Evolutionary conservation across 2,329 filamentous ascomycete species (phyloP), one percentile per base, ranked within the genome.

Genomic region (Colletotrichum filicis): DNA sequence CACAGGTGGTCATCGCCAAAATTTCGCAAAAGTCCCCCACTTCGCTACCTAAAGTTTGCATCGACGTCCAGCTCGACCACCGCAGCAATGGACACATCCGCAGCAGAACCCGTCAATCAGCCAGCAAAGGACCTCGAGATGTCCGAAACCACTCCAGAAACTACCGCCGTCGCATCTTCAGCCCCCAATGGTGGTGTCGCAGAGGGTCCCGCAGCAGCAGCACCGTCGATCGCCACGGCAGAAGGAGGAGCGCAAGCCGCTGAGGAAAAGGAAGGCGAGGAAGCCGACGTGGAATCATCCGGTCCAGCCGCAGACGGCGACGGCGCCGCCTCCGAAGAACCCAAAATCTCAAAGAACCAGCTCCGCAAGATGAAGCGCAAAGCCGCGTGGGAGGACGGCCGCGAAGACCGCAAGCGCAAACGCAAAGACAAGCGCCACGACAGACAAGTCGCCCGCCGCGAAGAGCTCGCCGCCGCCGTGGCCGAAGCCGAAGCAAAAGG

Each of bases 281-380:
- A 61, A 24, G 55, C 56, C 55, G 56, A 55, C 12, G 52, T 56
- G 2, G 55, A 56, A 22, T 37, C 64, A 14, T 32, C 35, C 5
- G 57, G 8, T 19, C 37, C 55, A 14, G 16, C 37, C 6, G 37
- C 37, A 42, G 37, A 42, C 2, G 37, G 35, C 14, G 35, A 42
- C 5, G 55, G 37, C 22, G 32, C 4, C 22, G 56, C 35, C n/a
- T n/a, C 46, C 26, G 73, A 60, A 14, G 57, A 72, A 30, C 52
- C 69, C 55, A 74, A 75, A 30, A 75, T 98, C 64, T 98, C 96
- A 22, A 98, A 98, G 79, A 97, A 92, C 78, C 93, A 96, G 77
- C 85, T 93, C 73, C 98, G 97, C 83, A 96, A 95, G 79, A 85
- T 95, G 65, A 91, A 89, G 74, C 92, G 91, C 68, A 88, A 91